A percentile compares a stretch with the other conserved stretches of the same genome.
Conservation (phyloP, 2,329 filamentous ascomycete genomes). For the Karstenula rhodostoma region DNA sequence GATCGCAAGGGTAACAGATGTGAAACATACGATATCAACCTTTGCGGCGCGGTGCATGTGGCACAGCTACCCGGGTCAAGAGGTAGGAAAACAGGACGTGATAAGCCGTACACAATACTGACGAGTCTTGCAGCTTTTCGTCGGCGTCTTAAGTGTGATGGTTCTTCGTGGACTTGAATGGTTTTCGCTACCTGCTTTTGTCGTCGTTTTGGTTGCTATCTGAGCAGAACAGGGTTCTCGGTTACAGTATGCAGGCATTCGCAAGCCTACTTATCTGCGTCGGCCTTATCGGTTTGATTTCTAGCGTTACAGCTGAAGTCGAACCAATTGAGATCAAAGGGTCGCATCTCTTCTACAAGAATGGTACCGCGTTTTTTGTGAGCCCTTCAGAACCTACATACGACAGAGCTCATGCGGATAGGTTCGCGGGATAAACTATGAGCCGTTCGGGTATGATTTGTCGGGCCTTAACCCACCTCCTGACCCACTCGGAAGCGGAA, state of each 20-base stretch:
- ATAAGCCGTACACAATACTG: neutral
- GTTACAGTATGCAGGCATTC: neutral
- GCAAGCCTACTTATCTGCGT: neutral
- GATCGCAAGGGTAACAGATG: neutral
- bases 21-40: slow-evolving; percentile 1
- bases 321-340: slow-evolving; percentile 14
- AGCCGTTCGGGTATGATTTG: neutral
- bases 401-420: neutral
- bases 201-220: neutral
- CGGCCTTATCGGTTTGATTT: neutral
- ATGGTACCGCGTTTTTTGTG: slow-evolving; percentile 10
- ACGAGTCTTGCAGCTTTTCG: neutral
- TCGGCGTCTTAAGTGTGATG: neutral
- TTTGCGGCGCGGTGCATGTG: slow-evolving; percentile 4
- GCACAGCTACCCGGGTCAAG: neutral
- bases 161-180: neutral
- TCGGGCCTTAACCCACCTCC: neutral
- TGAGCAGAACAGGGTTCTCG: neutral
- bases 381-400: neutral
- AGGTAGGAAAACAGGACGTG: neutral
- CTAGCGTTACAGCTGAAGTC: slow-evolving; percentile 1
- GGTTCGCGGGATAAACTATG: slow-evolving; percentile 4
- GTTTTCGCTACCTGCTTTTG: neutral
- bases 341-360: slow-evolving; percentile 11
- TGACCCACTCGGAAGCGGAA: slow-evolving; percentile 13